phyloP scores from a whole-genome alignment of 2,329 filamentous ascomycete genomes.

The Cladosporium austrohemisphaericum region DNA sequence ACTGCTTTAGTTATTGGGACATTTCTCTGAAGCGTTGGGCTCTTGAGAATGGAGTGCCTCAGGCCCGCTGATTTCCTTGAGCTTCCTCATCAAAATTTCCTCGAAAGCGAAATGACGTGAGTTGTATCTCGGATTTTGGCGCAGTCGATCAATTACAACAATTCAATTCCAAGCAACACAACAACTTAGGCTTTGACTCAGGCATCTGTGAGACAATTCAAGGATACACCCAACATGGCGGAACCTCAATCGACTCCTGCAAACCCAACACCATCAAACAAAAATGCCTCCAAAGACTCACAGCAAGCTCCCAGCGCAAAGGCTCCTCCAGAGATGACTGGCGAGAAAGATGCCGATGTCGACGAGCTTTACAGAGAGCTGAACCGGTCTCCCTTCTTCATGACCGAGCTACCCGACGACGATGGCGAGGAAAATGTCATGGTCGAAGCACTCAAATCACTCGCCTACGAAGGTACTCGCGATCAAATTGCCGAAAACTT shows the following conservation, averaged over 20 bases:
- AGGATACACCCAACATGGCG: too few relatives aligned
- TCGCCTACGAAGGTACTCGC: slow-evolving; percentile 89
- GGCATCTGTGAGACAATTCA: too few relatives aligned
- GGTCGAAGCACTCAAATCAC: slow-evolving; percentile 79
- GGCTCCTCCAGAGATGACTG: not conserved
- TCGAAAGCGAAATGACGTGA: not conserved
- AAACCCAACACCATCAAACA: not conserved
- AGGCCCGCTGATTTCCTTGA: too few relatives aligned
- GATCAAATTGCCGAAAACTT: slow-evolving; percentile 79
- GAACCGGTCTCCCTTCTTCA: slow-evolving; percentile 81
- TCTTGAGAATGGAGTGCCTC: too few relatives aligned
- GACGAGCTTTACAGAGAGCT: slow-evolving; percentile 62
- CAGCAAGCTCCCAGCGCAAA: not conserved
- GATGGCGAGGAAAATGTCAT: slow-evolving; percentile 69
- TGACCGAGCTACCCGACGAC: slow-evolving; percentile 76
- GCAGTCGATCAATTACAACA: not conserved
- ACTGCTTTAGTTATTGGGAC: not conserved
- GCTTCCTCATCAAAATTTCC: too few relatives aligned
- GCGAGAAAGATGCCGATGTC: slow-evolving; percentile 52
- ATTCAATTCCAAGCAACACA: not conserved
- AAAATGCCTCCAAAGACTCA: not conserved
- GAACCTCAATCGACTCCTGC: not conserved
- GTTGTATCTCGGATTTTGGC: not conserved
- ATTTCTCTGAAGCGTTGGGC: too few relatives aligned
- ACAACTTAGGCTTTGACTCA: too few relatives aligned